Base-by-base conservation (phyloP, 2,329 filamentous ascomycete species). In the Trichophyton simii region DNA sequence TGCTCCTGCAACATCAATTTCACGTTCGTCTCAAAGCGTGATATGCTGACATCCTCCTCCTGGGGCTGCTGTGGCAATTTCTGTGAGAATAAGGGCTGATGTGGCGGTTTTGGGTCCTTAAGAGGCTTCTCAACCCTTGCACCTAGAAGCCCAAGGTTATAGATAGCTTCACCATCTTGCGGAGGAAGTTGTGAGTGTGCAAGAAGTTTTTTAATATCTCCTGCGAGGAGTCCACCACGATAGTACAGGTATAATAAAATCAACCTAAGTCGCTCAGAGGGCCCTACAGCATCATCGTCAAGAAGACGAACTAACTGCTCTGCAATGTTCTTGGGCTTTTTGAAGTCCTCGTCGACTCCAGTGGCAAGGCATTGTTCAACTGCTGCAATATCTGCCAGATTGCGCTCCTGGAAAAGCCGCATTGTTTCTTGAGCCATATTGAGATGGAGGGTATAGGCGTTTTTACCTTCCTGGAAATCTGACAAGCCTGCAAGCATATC, bases 341-440 rank as follows among this genome's bases (percentile, higher is more conserved):
- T 87, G 70, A 87, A 88, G 70, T 96, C 91, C 74, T 97, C 92
- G 68, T 97, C 94, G 3, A 96, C 77, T 0, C 94, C 94, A 0
- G 94, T 97, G 8, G 91, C 88, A 66, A 99, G 80, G 68, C 82
- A 80, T 75, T 97, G 94, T 75, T 99, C 94, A 4, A 91, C 82
- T 0, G 88, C 87, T 11, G 91, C 91, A 62, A 97, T 80, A 69
- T 99, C 94, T 5, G 88, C 82, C 5, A 99, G 80, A 70, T 95
- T 96, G 71, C 87, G 83, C 59, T 84, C 79, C 71, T 95, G 86
- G 68, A 99, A 99, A 42, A 88, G 83, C 67, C 90, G 90, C 91
- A 97, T 97, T 72, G 91, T 95, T 72, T 96, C 91, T 72, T 96
- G 88, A 1, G 94, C 94, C 92, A 99, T 97, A 67, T 86, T 92